phyloP scores from a whole-genome alignment of 768 basidiomycete species.

The Pulveroboletus sp. region DNA sequence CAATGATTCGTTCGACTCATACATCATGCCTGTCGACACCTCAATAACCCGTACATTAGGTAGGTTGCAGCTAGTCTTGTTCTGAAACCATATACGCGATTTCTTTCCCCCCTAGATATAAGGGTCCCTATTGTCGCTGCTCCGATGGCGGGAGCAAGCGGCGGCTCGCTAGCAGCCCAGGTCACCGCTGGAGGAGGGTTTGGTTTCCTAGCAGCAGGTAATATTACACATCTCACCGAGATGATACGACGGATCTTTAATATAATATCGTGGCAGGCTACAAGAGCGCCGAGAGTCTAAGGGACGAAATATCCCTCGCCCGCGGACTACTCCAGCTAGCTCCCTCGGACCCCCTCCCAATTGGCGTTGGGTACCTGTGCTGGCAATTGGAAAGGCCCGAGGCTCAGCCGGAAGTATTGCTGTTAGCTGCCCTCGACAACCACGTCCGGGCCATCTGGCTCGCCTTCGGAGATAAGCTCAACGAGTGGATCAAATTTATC shows the following conservation, averaged over 20 bases:
- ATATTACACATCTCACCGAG: neutral
- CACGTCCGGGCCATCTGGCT: constrained; percentile 69
- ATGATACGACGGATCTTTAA: constrained; percentile 2
- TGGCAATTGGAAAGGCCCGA: constrained; percentile 61
- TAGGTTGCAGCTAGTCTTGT: constrained; percentile 21
- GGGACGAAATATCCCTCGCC: constrained; percentile 49
- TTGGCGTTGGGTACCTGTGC: constrained; percentile 72
- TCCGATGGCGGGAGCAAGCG: constrained; percentile 69
- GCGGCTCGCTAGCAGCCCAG: constrained; percentile 55
- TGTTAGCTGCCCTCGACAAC: constrained; percentile 49
- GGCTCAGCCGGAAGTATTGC: constrained; percentile 35
- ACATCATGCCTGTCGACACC: constrained; percentile 29
- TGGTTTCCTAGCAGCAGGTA: constrained; percentile 69
- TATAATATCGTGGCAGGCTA: constrained; percentile 46
- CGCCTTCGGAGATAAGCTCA: constrained; percentile 57
- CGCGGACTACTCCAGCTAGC: constrained; percentile 37
- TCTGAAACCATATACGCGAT: neutral
- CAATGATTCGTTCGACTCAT: too few relatives aligned
- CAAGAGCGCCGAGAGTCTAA: constrained; percentile 39
- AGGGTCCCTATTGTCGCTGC: constrained; percentile 56
- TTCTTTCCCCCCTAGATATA: constrained; percentile 36
- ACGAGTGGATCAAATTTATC: constrained; percentile 56
- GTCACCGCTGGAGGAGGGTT: constrained; percentile 69
- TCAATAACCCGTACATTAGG: constrained; percentile 49
- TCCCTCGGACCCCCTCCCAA: constrained; percentile 36